Evolutionary conservation across 2,329 filamentous ascomycete genomes (phyloP), one percentile per base, ranked within the genome.

Genomic region (Polytolypa hystricis): DNA sequence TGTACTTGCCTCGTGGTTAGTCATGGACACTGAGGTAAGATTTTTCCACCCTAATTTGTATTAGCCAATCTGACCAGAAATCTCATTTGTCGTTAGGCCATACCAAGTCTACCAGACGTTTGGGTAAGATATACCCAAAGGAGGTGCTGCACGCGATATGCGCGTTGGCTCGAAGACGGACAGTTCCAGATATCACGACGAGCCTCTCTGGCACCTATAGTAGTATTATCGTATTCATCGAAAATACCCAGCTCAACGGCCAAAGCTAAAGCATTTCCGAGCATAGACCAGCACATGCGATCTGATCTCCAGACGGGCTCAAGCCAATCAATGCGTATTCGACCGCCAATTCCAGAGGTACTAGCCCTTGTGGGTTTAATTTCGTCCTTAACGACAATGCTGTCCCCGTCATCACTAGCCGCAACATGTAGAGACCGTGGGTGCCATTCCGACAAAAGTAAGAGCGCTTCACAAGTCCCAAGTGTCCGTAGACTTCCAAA

Each of bases 401-500:
- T 67, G 42, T 74, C 70, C 1, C 70, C 70, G 44, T 74, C 69
- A 4, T 58, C 63, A 25, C 65, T 66, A 0, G 69, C 70, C 0
- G 69, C 69, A 17, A 73, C 67, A 43, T 73, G 68, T 1, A 74
- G 53, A 4, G 69, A 66, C 12, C 69, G 62, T 2, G 71, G 69
- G 43, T 73, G 69, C 71, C 71, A 74, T 47, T 74, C 70, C 0
- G 67, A 69, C n/a, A 74, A 61, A 1, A 74, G 48, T 2, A 74
- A 44, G 0, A 74, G 55, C 0, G 67, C 69, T 43, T 74, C 67
- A 18, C 70, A 69, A 1, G 85, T 93, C 16, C 86, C 86, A 2
- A 94, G 65, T 0, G 85, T 93, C 26, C 86, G 73, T 28, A 93
- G 66, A 46, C 84, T 86, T 19, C 79, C 79, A 23, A 47, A 45